Percentiles rank a stretch among this genome's conserved stretches.
Evolutionary conservation across 2,329 filamentous ascomycete species (phyloP).

Genomic region (Phialocephala sp.): DNA sequence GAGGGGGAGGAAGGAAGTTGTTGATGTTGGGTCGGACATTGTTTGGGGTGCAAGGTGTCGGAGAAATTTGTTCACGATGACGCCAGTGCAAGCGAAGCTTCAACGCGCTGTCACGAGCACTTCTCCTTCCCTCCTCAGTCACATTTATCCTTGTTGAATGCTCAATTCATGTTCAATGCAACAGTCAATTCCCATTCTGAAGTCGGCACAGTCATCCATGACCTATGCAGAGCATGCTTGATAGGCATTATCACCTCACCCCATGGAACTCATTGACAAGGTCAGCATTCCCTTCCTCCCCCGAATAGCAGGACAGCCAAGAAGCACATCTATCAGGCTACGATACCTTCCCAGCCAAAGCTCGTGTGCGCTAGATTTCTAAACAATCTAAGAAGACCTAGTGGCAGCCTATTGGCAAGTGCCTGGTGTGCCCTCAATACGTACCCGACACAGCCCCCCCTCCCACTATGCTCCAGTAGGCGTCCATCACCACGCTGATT

Average conservation of each 20-base stretch:
- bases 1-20: conserved; percentile 50
- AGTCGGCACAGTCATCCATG: too few species aligned
- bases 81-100: conserved; percentile 15
- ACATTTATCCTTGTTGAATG: background rate
- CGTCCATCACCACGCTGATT: background rate
- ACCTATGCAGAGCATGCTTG: too few species aligned
- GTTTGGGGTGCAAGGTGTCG: conserved; percentile 9
- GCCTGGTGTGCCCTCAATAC: too few species aligned
- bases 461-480: background rate
- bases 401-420: background rate
- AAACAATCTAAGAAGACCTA: too few species aligned
- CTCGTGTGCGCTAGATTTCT: too few species aligned
- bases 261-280: too few species aligned
- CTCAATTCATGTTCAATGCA: background rate
- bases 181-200: too few species aligned
- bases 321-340: too few species aligned
- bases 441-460: background rate
- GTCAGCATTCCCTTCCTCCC: too few species aligned
- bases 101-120: background rate
- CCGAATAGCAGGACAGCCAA: too few species aligned
- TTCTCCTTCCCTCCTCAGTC: background rate
- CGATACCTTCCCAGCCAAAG: too few species aligned
- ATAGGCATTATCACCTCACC: too few species aligned
- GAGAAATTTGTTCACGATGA: conserved; percentile 21
- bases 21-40: conserved; percentile 29